phyloP scores from a whole-genome alignment of 106 monocot species.

The Triglochin maritima region DNA sequence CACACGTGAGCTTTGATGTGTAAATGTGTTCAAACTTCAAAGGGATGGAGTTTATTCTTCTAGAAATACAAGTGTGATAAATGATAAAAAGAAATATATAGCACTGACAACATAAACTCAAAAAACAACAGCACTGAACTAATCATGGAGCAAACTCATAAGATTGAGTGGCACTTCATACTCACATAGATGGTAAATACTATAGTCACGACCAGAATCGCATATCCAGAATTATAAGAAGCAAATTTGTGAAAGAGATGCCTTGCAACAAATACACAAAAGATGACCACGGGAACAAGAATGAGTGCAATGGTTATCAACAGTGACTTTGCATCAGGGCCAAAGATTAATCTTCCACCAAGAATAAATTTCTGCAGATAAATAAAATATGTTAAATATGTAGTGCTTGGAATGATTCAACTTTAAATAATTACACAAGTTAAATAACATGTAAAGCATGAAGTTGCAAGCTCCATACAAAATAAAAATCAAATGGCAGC shows the following conservation, averaged over 20 bases:
- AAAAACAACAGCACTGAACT: no score
- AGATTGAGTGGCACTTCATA: not conserved
- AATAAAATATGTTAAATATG: not conserved
- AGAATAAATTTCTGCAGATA: slow-evolving; percentile 24
- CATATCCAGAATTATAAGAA: slow-evolving; percentile 29
- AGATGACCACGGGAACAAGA: slow-evolving; percentile 21
- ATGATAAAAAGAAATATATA: no score
- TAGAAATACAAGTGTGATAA: no score
- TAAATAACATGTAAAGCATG: not conserved
- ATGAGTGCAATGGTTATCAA: slow-evolving; percentile 21
- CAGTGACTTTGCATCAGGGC: slow-evolving; percentile 31
- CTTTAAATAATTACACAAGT: not conserved
- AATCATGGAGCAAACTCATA: not conserved
- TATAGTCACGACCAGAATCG: slow-evolving; percentile 15
- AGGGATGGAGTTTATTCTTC: no score
- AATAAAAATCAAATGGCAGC: not conserved
- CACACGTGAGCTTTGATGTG: no score
- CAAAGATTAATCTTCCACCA: slow-evolving; percentile 31
- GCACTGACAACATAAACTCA: no score
- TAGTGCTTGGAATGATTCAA: not conserved
- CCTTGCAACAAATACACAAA: slow-evolving; percentile 27
- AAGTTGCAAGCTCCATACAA: not conserved
- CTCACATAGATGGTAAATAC: slow-evolving; percentile 22
- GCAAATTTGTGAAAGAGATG: slow-evolving; percentile 26
- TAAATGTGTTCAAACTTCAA: no score